Base-by-base conservation (phyloP, 768 basidiomycete genomes). In the Kwoniella mangroviensis region DNA sequence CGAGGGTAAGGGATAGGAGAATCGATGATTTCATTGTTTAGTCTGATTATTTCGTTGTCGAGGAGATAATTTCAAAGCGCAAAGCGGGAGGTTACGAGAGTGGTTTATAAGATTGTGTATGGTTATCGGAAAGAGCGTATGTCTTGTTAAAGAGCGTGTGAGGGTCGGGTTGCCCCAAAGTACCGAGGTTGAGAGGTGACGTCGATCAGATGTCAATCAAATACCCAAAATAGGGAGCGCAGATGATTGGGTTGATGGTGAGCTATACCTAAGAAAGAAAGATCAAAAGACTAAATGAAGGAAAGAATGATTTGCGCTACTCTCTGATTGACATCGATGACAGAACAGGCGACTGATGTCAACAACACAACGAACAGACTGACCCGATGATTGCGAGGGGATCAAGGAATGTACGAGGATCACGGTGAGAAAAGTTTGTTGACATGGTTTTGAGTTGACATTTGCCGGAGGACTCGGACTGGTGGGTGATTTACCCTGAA, bases 1-100 rank as follows among this genome's bases (percentile, higher is more conserved):
- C 28, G 11, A 61, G 54, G 17, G 63, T 41, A 28, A 60, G 34
- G 19, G 68, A 69, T 19, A 69, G 40, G 68, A 69, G 43, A 24
- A 28, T 40, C 2, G 54, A 54, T 24, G 55, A 26, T 49, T 52
- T 63, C 68, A 69, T 69, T 10, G 40, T 69, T 34, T 1, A 34
- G 53, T 7, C 13, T 57, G n/a, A 26, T 28, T 28, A 13, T 28
- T 57, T 4, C 15, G 12, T 19, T 26, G 56, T 49, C 45, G 19
- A 49, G 34, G 34, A 34, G 34, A 34, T 34, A 34, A 1, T 28
- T 5, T 5, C 13, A 13, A 11, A 45, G 10, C 9, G 43, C 13
- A 13, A n/a, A n/a, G n/a, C n/a, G n/a, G 43, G 10, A 9, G 3
- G 43, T 12, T 12, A 45, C 6, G 43, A 45, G 43, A 45, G 43